Evolutionary conservation across 306 rosid genomes (phyloP).

Genomic region (Citrullus colocynthis): DNA sequence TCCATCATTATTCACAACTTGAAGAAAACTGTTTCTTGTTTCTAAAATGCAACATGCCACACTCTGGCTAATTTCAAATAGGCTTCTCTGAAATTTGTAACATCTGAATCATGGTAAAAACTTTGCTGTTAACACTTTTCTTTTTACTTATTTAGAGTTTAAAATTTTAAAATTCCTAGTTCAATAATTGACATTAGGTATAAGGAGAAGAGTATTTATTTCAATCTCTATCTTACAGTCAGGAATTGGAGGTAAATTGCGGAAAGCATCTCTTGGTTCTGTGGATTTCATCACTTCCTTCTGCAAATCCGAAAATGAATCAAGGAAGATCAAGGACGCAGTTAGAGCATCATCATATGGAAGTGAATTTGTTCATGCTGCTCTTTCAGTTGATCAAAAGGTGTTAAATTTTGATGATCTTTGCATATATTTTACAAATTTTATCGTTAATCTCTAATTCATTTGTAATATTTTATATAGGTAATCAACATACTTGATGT

Average conservation of each 20-base stretch:
- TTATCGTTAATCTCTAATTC: neutral
- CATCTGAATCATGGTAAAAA: neutral
- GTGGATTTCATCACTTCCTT: constrained; percentile 85
- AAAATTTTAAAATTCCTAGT: neutral
- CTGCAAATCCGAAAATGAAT: constrained; percentile 57
- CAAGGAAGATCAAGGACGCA: constrained; percentile 71
- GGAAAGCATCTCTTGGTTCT: constrained; percentile 86
- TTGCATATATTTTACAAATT: neutral
- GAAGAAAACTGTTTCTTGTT: neutral
- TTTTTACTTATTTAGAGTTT: neutral
- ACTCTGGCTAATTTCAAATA: too few relatives aligned
- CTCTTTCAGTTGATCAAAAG: constrained; percentile 76
- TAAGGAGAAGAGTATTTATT: constrained; percentile 17
- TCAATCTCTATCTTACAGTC: constrained; percentile 40
- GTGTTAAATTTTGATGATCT: constrained; percentile 18
- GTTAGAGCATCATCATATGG: constrained; percentile 70
- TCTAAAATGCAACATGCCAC: neutral
- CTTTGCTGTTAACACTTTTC: neutral
- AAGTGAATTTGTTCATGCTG: constrained; percentile 90
- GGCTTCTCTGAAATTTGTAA: too few relatives aligned
- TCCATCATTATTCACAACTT: neutral
- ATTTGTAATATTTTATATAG: neutral
- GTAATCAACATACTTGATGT: neutral
- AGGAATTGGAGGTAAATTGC: constrained; percentile 42
- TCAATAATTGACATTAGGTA: constrained; percentile 1